Conservation (phyloP, 345 rosid genomes). For the Gossypium sturtianum region DNA sequence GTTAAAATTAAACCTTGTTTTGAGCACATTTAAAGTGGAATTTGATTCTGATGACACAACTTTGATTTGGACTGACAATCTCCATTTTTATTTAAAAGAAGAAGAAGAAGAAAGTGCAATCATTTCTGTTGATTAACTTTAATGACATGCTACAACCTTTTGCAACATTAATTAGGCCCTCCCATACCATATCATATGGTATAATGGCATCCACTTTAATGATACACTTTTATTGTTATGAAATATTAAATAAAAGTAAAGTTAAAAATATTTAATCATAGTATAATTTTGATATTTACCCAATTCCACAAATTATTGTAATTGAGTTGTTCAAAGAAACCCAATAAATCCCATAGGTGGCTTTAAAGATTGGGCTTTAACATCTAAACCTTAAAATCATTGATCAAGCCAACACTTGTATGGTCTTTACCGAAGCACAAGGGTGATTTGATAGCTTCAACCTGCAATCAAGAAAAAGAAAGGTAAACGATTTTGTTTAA, state of each 20-base stretch:
- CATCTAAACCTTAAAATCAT: background rate
- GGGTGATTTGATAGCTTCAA: background rate
- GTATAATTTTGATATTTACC: no score
- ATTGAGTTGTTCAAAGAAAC: no score
- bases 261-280: no score
- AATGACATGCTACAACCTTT: background rate
- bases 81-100: background rate
- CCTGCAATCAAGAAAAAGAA: background rate
- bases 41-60: background rate
- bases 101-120: background rate
- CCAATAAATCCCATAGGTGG: background rate
- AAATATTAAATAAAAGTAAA: no score
- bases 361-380: background rate
- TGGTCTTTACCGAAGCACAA: no score
- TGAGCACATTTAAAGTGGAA: background rate
- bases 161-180: constrained; percentile 8
- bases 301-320: no score
- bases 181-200: background rate
- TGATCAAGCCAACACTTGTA: background rate
- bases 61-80: background rate
- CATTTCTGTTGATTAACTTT: background rate
- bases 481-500: no score
- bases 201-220: background rate
- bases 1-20: no score
- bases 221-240: background rate